Conservation (phyloP, 192 early-diverging fungal genomes). For the Funneliformis mosseae region DNA sequence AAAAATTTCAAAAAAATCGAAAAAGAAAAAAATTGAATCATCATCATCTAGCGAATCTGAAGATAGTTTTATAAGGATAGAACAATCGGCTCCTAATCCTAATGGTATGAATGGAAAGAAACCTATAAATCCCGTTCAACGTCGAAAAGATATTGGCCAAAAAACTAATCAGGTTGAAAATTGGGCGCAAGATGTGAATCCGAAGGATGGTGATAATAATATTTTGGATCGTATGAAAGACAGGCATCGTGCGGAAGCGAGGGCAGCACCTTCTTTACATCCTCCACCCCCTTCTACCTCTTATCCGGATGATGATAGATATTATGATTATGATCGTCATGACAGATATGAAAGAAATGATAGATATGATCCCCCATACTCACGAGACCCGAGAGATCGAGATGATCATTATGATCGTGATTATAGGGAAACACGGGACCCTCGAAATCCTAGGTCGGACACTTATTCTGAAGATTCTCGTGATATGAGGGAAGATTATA, state of each 20-base stretch:
- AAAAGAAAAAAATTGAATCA: background rate
- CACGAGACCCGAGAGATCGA: background rate
- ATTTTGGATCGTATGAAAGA: constrained; percentile 32
- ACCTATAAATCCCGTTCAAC: background rate
- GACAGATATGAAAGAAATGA: background rate
- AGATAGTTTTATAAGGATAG: background rate
- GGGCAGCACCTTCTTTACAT: background rate
- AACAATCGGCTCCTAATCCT: background rate
- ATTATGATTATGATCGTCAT: background rate
- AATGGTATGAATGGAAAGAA: background rate
- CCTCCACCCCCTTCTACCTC: background rate
- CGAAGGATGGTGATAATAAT: constrained; percentile 28
- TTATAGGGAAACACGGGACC: constrained; percentile 9
- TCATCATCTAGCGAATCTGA: background rate
- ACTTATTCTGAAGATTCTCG: background rate
- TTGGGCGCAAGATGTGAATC: constrained; percentile 25
- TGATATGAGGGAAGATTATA: constrained; percentile 14
- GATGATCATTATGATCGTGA: background rate
- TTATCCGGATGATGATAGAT: background rate
- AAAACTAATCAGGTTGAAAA: constrained; percentile 21
- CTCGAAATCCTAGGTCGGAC: constrained; percentile 1
- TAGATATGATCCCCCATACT: background rate
- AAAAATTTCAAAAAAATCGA: background rate
- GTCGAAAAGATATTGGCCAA: constrained; percentile 13
- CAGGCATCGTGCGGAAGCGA: constrained; percentile 20